Evolutionary conservation across 2,329 filamentous ascomycete genomes (phyloP), one percentile per base, ranked within the genome.

Genomic region (Kalaharituber pfeilii): DNA sequence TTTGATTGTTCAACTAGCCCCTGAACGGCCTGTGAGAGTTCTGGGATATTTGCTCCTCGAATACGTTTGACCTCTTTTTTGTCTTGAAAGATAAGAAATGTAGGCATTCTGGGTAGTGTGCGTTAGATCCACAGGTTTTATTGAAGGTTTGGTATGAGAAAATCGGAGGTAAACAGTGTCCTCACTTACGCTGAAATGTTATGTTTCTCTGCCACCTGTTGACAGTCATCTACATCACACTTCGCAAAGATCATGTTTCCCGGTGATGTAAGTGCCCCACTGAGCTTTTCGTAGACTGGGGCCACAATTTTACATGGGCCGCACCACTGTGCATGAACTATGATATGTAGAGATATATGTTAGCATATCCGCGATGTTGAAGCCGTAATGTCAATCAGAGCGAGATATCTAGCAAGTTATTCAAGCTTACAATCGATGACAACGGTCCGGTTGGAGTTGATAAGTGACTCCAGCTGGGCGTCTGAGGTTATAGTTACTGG

Each of bases 291-390:
- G 71, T 86, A 95, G 59, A 87, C 69, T 18, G 88, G 86, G 5
- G 83, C 84, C 61, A 96, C 87, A 60, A 78, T 75, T 64, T 86
- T 84, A 76, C 87, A 94, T 65, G 86, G 84, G 29, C 73, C 81
- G 66, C 84, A 94, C 81, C 84, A 91, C 65, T 86, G 81, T 64
- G 87, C 86, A 65, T 85, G 89, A 74, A 95, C 86, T 94, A 64
- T 50, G 63, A 61, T 64, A 36, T 36, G 30, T 36, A n/a, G 30
- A 36, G 9, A 9, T n/a, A n/a, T n/a, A n/a, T n/a, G n/a, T n/a
- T n/a, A n/a, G n/a, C n/a, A n/a, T n/a, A n/a, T n/a, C n/a, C n/a
- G n/a, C n/a, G n/a, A n/a, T n/a, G n/a, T n/a, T n/a, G n/a, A n/a
- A n/a, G n/a, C n/a, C n/a, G n/a, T n/a, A n/a, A 36, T 36, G 9